Conservation (phyloP, 495 filamentous ascomycete genomes). For the Aspergillus kassunensis region DNA sequence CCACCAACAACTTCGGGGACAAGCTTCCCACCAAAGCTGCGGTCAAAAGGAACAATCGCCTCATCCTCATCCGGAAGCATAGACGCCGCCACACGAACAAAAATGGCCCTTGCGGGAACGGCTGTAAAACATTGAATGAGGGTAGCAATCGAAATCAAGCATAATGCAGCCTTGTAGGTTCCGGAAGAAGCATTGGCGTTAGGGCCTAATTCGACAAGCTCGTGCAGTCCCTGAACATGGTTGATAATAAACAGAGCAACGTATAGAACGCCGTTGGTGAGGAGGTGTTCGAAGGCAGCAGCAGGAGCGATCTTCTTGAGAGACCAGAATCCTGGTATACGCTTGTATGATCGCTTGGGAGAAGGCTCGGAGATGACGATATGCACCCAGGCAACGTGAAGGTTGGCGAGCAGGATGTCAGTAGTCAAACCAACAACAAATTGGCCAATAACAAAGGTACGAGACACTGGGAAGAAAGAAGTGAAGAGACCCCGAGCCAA, state of each 20-base stretch:
- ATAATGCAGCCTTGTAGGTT: constrained; percentile 28
- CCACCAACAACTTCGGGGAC: constrained; percentile 62
- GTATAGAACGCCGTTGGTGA: constrained; percentile 33
- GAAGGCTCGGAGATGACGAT: constrained; percentile 56
- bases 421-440: constrained; percentile 37
- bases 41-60: constrained; percentile 73
- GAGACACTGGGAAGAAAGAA: constrained; percentile 24
- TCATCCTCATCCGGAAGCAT: constrained; percentile 66
- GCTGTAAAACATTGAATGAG: constrained; percentile 46
- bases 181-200: not conserved
- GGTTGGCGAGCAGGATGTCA: constrained; percentile 42
- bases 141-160: constrained; percentile 26
- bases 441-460: constrained; percentile 27
- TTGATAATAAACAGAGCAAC: constrained; percentile 35
- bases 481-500: constrained; percentile 29
- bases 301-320: constrained; percentile 52
- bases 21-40: constrained; percentile 59
- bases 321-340: constrained; percentile 41
- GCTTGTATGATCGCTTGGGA: constrained; percentile 46
- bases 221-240: constrained; percentile 26
- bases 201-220: constrained; percentile 14
- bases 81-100: constrained; percentile 67
- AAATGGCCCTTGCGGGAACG: constrained; percentile 59
- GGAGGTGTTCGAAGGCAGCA: constrained; percentile 38
- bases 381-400: constrained; percentile 57